A percentile compares a stretch with the other conserved stretches of the same genome.
Conservation (phyloP, 2,329 filamentous ascomycete species). For the Chaetothyriales sp. region DNA sequence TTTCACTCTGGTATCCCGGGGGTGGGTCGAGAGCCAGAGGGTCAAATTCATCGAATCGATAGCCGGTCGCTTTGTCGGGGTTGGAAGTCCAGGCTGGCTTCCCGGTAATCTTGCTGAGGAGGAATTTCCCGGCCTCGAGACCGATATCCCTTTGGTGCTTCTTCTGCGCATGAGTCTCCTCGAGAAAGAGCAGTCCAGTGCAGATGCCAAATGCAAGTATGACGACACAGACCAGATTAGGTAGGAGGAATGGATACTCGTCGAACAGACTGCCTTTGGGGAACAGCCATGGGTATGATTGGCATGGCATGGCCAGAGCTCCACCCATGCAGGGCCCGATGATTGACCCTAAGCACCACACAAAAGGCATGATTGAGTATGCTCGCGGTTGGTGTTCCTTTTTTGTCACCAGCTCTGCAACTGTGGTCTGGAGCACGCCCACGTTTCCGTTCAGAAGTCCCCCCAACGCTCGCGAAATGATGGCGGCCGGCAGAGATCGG, state of each 20-base stretch:
- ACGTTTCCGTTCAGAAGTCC: slow-evolving; percentile 93
- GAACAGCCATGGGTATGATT: slow-evolving; percentile 65
- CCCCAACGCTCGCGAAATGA: slow-evolving; percentile 76
- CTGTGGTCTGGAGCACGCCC: slow-evolving; percentile 85
- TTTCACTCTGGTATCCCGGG: slow-evolving; percentile 51
- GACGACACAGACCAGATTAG: slow-evolving; percentile 77
- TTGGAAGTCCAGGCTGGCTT: not conserved
- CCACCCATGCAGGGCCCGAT: slow-evolving; percentile 85
- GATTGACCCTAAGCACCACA: slow-evolving; percentile 96
- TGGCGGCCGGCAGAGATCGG: slow-evolving; percentile 61
- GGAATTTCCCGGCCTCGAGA: slow-evolving; percentile 57
- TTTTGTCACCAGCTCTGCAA: slow-evolving; percentile 80
- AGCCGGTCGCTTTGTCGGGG: no score
- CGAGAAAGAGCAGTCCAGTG: slow-evolving; percentile 70
- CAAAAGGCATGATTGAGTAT: slow-evolving; percentile 94
- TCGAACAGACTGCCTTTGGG: slow-evolving; percentile 63
- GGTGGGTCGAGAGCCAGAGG: slow-evolving; percentile 24
- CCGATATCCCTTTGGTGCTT: slow-evolving; percentile 63
- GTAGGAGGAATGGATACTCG: slow-evolving; percentile 73
- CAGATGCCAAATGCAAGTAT: slow-evolving; percentile 61
- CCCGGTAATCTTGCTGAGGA: slow-evolving; percentile 28
- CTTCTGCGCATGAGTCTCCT: slow-evolving; percentile 81
- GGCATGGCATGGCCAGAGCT: slow-evolving; percentile 70
- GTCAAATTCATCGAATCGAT: not conserved
- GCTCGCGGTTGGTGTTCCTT: slow-evolving; percentile 90